phyloP scores from a whole-genome alignment of 2,329 filamentous ascomycete genomes.

The Ophiostoma tasmaniense region DNA sequence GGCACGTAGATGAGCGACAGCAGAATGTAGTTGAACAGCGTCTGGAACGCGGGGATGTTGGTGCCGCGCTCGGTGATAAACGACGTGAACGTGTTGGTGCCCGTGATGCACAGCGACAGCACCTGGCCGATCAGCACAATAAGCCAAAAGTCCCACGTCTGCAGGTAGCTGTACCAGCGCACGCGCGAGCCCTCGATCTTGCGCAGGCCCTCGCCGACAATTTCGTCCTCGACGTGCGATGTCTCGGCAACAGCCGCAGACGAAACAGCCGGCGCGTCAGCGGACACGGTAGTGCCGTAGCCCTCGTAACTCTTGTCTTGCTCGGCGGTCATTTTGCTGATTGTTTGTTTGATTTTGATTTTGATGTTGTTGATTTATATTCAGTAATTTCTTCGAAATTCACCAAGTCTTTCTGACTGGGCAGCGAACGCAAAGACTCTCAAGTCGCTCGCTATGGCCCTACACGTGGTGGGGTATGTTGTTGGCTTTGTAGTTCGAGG shows the following conservation, averaged over 20 bases:
- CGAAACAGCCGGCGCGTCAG: not conserved
- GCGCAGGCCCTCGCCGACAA: slow-evolving; percentile 44
- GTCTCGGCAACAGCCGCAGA: slow-evolving; percentile 19
- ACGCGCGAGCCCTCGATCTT: slow-evolving; percentile 45
- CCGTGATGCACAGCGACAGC: slow-evolving; percentile 81
- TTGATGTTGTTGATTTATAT: not conserved
- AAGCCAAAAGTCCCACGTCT: slow-evolving; percentile 80
- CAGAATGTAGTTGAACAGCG: slow-evolving; percentile 87
- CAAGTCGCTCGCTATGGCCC: slow-evolving; percentile 50
- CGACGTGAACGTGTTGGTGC: slow-evolving; percentile 81
- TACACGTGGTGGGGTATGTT: slow-evolving; percentile 28
- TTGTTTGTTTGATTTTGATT: not conserved
- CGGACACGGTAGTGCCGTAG: slow-evolving; percentile 8
- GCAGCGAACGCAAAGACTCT: slow-evolving; percentile 57
- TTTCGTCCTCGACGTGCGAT: slow-evolving; percentile 26
- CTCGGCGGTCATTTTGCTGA: slow-evolving; percentile 10
- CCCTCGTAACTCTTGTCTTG: slow-evolving; percentile 10
- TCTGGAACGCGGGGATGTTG: slow-evolving; percentile 90
- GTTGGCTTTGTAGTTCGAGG: not conserved
- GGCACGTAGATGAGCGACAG: slow-evolving; percentile 74
- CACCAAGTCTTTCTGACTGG: slow-evolving; percentile 45
- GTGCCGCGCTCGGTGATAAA: slow-evolving; percentile 60
- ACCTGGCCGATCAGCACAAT: slow-evolving; percentile 74
- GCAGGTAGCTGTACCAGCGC: slow-evolving; percentile 65
- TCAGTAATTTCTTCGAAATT: not conserved